phyloP scores from a whole-genome alignment of 306 rosid species.

The Acacia crassicarpa region DNA sequence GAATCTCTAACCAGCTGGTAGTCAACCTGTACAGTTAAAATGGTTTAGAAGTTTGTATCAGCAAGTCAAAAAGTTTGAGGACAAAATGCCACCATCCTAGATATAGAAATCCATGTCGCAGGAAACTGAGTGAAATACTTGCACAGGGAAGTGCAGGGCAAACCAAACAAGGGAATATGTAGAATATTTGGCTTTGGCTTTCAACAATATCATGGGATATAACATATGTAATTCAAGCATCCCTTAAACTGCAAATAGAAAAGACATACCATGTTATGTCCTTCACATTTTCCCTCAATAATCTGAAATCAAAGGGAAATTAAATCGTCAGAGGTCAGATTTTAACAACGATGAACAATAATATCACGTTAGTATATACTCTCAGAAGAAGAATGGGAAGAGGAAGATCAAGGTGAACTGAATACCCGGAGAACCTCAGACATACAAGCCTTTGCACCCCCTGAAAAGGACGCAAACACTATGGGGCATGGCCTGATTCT shows the following conservation, averaged over 20 bases:
- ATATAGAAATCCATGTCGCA: neutral
- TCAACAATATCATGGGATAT: neutral
- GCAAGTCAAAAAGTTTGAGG: slow-evolving; percentile 14
- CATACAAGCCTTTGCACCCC: slow-evolving; percentile 93
- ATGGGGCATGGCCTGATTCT: slow-evolving; percentile 76
- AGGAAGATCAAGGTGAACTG: slow-evolving; percentile 15
- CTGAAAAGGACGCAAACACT: slow-evolving; percentile 87
- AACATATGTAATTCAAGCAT: slow-evolving; percentile 23
- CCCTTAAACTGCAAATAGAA: slow-evolving; percentile 23
- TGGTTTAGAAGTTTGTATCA: slow-evolving; percentile 27
- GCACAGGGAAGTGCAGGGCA: neutral
- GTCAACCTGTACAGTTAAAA: slow-evolving; percentile 56
- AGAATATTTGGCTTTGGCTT: neutral
- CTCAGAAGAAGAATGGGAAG: neutral
- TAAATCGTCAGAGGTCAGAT: slow-evolving; percentile 18
- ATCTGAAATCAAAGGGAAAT: slow-evolving; percentile 57
- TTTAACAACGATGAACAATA: neutral
- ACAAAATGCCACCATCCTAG: slow-evolving; percentile 16
- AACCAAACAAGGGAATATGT: neutral
- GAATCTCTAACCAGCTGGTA: slow-evolving; percentile 78
- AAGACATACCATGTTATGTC: slow-evolving; percentile 66
- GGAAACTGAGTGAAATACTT: neutral
- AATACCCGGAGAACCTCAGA: slow-evolving; percentile 82
- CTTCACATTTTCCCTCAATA: slow-evolving; percentile 60
- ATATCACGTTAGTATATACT: neutral